Evolutionary conservation across 164 flowering plant genomes (phyloP), one percentile per base, ranked within the genome.

Genomic region (Chimonanthus salicifolius): DNA sequence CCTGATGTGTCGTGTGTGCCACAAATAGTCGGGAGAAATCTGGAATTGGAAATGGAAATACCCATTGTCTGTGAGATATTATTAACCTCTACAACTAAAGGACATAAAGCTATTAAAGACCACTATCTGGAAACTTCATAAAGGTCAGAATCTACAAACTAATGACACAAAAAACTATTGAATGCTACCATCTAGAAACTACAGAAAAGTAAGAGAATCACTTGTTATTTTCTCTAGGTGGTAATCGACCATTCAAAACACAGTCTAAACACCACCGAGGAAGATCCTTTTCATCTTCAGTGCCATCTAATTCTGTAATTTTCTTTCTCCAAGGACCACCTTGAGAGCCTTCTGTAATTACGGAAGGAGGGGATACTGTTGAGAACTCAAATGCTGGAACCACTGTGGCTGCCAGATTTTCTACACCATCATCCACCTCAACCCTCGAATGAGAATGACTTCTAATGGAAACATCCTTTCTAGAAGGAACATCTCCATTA

Each of bases 321-420:
- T 91, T 96, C 85, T 92, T 96, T 76, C 99, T 90, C 99, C 99
- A 96, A 13, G 95, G 94, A 47, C 99, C 97, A 64, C 99, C 94
- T 50, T 88, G 94, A 65, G 97, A 85, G 16, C 99, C 99, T 83
- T 96, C 99, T n/a, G 99, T 94, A 74, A 96, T 87, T 71, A 94
- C 86, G 47, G 99, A 96, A 62, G 99, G 99, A 72, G 98, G 90
- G 15, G 89, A 88, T 73, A 76, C 78, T 43, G 90, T 81, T 64
- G 97, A 87, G 80, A 96, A 96, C 80, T 92, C 95, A 74, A 92
- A 96, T 18, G 98, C 91, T 71, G 95, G 95, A 80, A 90, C 92
- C 21, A 92, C 90, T 69, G 81, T 70, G 7, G 90, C 81, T 68
- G 70, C 72, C 62, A 88, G 92, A 83, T 86, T 94, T 70, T 92